phyloP scores from a whole-genome alignment of 305 asterid species.

The Rubia occidens region DNA sequence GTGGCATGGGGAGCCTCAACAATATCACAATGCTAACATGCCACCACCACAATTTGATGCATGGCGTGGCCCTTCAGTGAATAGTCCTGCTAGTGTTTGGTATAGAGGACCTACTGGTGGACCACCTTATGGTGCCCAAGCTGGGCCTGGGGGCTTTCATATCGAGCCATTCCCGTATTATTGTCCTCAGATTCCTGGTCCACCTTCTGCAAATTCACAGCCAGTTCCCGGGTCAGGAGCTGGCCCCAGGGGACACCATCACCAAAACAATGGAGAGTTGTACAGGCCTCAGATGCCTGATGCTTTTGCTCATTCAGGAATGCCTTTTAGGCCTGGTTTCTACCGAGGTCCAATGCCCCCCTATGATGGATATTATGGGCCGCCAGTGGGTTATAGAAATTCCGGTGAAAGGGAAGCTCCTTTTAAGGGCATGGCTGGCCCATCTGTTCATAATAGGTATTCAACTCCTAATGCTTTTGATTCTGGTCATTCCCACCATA shows the following conservation, averaged over 20 bases:
- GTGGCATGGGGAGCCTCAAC: slow-evolving; percentile 79
- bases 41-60: slow-evolving; percentile 75
- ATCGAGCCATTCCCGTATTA: slow-evolving; percentile 75
- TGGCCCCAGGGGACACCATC: slow-evolving; percentile 75
- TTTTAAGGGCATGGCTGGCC: slow-evolving; percentile 58
- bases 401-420: slow-evolving; percentile 59
- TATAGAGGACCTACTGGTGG: slow-evolving; percentile 76
- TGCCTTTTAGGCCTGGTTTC: slow-evolving; percentile 82
- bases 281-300: slow-evolving; percentile 75
- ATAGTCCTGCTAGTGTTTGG: slow-evolving; percentile 71
- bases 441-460: slow-evolving; percentile 55
- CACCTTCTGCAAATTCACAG: slow-evolving; percentile 58
- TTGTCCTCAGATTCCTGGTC: slow-evolving; percentile 66
- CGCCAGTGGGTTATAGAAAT: slow-evolving; percentile 70
- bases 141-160: slow-evolving; percentile 69
- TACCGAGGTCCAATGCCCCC: slow-evolving; percentile 68
- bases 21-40: slow-evolving; percentile 43
- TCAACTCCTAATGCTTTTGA: slow-evolving; percentile 45
- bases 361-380: slow-evolving; percentile 83
- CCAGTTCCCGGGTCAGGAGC: slow-evolving; percentile 49
- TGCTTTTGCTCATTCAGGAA: slow-evolving; percentile 63
- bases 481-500: slow-evolving; percentile 40
- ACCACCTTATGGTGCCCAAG: slow-evolving; percentile 66
- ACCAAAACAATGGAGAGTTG: slow-evolving; percentile 68
- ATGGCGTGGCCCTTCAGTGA: slow-evolving; percentile 80